A percentile compares a stretch with the other conserved stretches of the same genome.
Conservation (phyloP, 2,329 filamentous ascomycete genomes). For the Penicillium psychrosexuale region DNA sequence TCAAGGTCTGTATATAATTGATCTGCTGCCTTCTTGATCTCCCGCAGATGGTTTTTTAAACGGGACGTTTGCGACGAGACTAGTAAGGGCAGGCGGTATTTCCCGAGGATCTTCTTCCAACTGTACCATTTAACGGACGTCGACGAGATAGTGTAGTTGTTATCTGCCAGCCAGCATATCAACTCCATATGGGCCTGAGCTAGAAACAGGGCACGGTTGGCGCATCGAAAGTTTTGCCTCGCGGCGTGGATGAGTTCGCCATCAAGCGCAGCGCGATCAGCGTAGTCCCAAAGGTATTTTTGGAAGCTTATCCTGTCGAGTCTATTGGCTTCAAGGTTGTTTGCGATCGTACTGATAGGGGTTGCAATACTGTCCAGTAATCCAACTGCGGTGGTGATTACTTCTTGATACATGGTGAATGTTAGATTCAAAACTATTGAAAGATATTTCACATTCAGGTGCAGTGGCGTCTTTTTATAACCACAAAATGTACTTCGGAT, state of each 20-base stretch:
- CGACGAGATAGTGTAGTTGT: conserved; percentile 11
- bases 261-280: conserved; percentile 16
- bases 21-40: conserved; percentile 6
- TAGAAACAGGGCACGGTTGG: conserved; percentile 12
- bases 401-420: neutral
- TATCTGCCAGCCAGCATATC: conserved; percentile 6
- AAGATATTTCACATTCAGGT: neutral
- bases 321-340: conserved; percentile 9
- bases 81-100: conserved; percentile 11
- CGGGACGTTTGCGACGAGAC: neutral
- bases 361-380: neutral
- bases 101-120: conserved; percentile 2
- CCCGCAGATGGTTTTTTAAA: neutral
- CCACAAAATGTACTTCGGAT: neutral
- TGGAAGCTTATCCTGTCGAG: conserved; percentile 16
- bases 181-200: conserved; percentile 15
- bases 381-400: neutral
- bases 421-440: neutral
- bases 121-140: conserved; percentile 16
- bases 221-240: conserved; percentile 2
- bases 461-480: neutral
- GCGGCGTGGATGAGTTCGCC: conserved; percentile 12
- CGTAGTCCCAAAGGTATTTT: conserved; percentile 16
- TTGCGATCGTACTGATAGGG: conserved; percentile 3
- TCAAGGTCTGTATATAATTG: conserved; percentile 7